Percentiles rank a stretch among this genome's conserved stretches.
Conservation (phyloP, 2,329 filamentous ascomycete species). For the Penicillium olsonii region DNA sequence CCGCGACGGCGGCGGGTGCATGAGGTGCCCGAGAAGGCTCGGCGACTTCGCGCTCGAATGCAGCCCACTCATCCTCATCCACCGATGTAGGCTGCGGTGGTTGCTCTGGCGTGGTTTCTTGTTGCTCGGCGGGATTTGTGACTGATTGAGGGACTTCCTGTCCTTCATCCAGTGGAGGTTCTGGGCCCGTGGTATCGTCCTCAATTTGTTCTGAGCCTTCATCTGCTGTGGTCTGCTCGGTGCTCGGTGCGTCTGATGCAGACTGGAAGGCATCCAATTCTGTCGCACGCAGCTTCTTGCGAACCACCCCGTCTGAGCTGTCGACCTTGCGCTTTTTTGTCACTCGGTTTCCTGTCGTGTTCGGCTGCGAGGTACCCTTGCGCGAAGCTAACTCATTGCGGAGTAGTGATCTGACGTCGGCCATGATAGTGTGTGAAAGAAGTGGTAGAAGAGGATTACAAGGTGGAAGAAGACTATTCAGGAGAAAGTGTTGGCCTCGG, state of each 20-base stretch:
- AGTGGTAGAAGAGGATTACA: neutral
- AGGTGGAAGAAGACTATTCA: neutral
- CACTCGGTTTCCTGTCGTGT: slow-evolving; percentile 36
- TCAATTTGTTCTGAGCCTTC: slow-evolving; percentile 29
- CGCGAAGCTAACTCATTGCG: slow-evolving; percentile 75
- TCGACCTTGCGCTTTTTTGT: slow-evolving; percentile 60
- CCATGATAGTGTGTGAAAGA: slow-evolving; percentile 53
- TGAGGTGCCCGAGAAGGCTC: slow-evolving; percentile 40
- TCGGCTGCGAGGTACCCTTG: slow-evolving; percentile 63
- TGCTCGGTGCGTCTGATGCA: slow-evolving; percentile 30
- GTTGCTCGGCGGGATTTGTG: slow-evolving; percentile 7
- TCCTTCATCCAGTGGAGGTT: slow-evolving; percentile 18
- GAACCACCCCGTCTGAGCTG: slow-evolving; percentile 39
- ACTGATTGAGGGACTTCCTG: slow-evolving; percentile 12
- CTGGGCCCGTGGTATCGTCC: slow-evolving; percentile 28
- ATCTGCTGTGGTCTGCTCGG: slow-evolving; percentile 28
- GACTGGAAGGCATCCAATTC: slow-evolving; percentile 34
- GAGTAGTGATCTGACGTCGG: slow-evolving; percentile 77
- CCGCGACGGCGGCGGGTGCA: slow-evolving; percentile 32
- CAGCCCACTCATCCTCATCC: slow-evolving; percentile 81
- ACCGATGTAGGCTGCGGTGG: slow-evolving; percentile 38
- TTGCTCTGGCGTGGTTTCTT: slow-evolving; percentile 7
- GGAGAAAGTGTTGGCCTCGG: slow-evolving; percentile 12
- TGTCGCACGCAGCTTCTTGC: slow-evolving; percentile 47
- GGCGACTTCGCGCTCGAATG: slow-evolving; percentile 81